Percentiles rank a stretch among this genome's conserved stretches.
phyloP scores from a whole-genome alignment of 2,329 filamentous ascomycete genomes.

The Pseudogymnoascus destructans region DNA sequence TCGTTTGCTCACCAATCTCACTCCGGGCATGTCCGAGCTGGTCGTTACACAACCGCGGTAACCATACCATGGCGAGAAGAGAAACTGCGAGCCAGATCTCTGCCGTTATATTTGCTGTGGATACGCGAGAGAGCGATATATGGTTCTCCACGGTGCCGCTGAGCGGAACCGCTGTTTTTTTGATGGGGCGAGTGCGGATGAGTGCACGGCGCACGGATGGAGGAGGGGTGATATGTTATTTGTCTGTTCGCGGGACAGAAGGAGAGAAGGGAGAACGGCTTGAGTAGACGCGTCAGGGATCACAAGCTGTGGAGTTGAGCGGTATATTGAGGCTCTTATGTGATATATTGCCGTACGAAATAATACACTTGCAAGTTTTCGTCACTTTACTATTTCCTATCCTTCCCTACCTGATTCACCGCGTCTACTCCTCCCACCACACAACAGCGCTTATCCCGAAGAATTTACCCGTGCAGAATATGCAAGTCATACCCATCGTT shows the following conservation, averaged over 20 bases:
- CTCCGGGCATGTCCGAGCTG: neutral
- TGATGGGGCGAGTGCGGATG: neutral
- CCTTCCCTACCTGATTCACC: neutral
- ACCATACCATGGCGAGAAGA: neutral
- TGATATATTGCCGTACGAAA: neutral
- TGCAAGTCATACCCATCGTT: neutral
- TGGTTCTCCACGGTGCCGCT: neutral
- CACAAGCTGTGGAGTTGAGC: neutral
- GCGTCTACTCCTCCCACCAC: neutral
- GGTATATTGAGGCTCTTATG: neutral
- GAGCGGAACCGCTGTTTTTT: neutral
- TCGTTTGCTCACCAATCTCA: neutral
- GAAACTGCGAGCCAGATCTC: neutral
- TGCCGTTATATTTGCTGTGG: neutral
- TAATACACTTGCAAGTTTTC: too few species aligned
- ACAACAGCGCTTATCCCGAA: neutral
- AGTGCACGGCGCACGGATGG: neutral
- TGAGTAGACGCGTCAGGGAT: neutral
- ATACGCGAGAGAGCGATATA: neutral
- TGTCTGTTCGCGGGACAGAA: neutral
- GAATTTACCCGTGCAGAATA: neutral
- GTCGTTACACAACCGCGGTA: neutral
- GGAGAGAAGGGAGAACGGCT: neutral
- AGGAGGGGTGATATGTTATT: neutral
- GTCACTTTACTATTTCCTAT: neutral